Evolutionary conservation across 2,329 filamentous ascomycete genomes (phyloP).

Genomic region (Emmonsia crescens): DNA sequence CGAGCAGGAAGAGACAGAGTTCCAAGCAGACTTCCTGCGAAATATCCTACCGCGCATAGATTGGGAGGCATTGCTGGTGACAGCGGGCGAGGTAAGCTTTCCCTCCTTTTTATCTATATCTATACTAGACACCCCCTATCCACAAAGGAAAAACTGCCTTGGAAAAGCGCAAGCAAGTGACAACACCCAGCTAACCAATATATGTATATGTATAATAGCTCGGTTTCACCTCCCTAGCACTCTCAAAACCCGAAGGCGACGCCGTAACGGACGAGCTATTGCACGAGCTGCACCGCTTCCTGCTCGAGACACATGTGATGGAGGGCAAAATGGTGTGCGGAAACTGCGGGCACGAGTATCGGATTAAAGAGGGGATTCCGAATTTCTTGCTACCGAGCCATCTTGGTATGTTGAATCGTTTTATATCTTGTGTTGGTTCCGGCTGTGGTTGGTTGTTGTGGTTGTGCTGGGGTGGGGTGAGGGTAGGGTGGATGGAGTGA

Average conservation of each 20-base stretch:
- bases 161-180: background rate
- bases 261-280: constrained; percentile 56
- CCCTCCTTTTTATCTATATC: background rate
- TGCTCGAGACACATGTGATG: constrained; percentile 81
- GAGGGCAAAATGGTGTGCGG: constrained; percentile 85
- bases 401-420: constrained; percentile 42
- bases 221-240: constrained; percentile 63
- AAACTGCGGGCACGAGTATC: constrained; percentile 87
- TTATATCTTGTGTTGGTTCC: background rate
- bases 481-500: background rate
- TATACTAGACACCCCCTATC: background rate
- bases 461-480: background rate
- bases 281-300: constrained; percentile 65
- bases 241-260: constrained; percentile 51
- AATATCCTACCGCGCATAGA: constrained; percentile 83
- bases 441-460: background rate
- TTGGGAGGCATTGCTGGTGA: constrained; percentile 68
- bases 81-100: constrained; percentile 52
- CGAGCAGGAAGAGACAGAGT: constrained; percentile 68
- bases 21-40: constrained; percentile 68
- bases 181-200: background rate
- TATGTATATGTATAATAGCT: constrained; percentile 48
- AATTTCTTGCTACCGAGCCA: constrained; percentile 94
- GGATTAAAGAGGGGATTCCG: constrained; percentile 87
- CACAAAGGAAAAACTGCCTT: background rate